These are phyloP conservation scores for Tolypocladium inflatum DNA, from an alignment of 2,329 filamentous ascomycete species.

Conservation along the genomic window DNA sequence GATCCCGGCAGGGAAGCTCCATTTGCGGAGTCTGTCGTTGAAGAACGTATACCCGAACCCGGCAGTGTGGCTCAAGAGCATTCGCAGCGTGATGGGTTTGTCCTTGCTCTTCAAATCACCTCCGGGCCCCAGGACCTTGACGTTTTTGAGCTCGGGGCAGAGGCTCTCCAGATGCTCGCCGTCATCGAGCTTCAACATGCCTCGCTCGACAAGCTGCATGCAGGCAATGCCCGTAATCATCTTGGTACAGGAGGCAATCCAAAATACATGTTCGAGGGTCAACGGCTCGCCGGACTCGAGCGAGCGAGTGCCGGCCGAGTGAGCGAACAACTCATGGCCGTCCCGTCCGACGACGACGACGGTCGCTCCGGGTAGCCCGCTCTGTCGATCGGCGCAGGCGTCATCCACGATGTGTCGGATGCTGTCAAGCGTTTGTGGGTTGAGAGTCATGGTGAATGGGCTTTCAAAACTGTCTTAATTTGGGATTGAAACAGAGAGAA, in stretches of 20 bases:
- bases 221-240: constrained; percentile 40
- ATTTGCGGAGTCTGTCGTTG: constrained; percentile 37
- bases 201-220: constrained; percentile 49
- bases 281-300: constrained; percentile 36
- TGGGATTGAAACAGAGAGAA: too few species aligned
- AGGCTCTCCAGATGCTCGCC: constrained; percentile 32
- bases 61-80: constrained; percentile 45
- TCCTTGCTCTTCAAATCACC: constrained; percentile 32
- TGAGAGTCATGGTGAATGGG: background rate
- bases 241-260: constrained; percentile 50
- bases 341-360: constrained; percentile 36
- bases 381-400: constrained; percentile 23
- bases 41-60: constrained; percentile 51
- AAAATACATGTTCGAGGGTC: constrained; percentile 51
- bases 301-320: constrained; percentile 39
- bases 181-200: constrained; percentile 37
- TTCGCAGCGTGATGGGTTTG: constrained; percentile 43
- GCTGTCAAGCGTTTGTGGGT: background rate
- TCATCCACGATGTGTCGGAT: constrained; percentile 20
- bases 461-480: background rate
- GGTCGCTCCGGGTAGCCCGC: constrained; percentile 30
- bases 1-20: constrained; percentile 35
- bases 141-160: constrained; percentile 37
- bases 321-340: constrained; percentile 36
- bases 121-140: constrained; percentile 33